Evolutionary conservation across 169 alveolate genomes (phyloP).

Genomic region (Cryptosporidium parvum): DNA sequence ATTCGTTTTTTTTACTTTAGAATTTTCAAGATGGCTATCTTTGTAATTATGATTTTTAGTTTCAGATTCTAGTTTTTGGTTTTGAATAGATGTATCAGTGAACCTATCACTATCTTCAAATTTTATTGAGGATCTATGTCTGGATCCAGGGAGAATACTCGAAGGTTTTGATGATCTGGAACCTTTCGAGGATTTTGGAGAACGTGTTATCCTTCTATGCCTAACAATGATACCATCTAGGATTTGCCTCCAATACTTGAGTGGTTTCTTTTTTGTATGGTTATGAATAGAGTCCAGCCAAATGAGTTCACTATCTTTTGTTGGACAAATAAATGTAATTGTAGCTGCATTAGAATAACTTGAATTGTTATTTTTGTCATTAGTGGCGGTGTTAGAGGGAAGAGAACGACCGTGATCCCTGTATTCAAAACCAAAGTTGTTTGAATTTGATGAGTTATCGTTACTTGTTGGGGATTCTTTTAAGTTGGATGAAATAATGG

Average conservation of each 20-base stretch:
- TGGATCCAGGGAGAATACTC: neutral
- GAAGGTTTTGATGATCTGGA: neutral
- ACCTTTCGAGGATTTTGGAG: constrained; percentile 20
- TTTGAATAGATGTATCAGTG: constrained; percentile 1
- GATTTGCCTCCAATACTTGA: constrained; percentile 67
- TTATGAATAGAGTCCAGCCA: constrained; percentile 37
- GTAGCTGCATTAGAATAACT: neutral
- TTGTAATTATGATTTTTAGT: neutral
- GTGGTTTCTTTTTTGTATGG: constrained; percentile 20
- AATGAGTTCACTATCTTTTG: constrained; percentile 57
- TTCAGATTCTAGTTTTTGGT: neutral
- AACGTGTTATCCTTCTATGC: neutral
- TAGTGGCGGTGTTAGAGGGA: neutral
- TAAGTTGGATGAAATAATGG: neutral
- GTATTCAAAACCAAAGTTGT: constrained; percentile 23
- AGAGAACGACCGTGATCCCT: neutral
- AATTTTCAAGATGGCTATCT: neutral
- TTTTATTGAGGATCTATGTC: neutral
- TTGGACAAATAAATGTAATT: constrained; percentile 55
- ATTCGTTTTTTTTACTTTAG: neutral
- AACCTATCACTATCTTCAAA: constrained; percentile 16
- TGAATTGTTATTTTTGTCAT: neutral
- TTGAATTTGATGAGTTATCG: neutral
- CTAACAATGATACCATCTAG: constrained; percentile 40
- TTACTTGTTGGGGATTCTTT: neutral